These are phyloP conservation scores for Metarhizium anisopliae DNA, from an alignment of 2,329 filamentous ascomycete species.

Conservation along the genomic window DNA sequence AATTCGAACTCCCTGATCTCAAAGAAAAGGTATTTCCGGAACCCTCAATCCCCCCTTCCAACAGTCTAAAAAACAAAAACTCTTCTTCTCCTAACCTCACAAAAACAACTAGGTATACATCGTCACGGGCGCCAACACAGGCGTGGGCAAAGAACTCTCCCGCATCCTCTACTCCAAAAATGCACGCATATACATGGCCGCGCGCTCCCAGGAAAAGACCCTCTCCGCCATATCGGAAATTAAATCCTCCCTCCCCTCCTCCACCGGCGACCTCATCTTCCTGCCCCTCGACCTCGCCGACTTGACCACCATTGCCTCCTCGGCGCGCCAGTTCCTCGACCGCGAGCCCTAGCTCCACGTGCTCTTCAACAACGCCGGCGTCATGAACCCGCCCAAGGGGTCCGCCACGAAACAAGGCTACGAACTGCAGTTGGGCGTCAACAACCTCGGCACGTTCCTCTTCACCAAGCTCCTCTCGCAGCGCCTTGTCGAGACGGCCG, in stretches of 20 bases:
- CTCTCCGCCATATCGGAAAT: conserved; percentile 27
- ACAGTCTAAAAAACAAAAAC: neutral
- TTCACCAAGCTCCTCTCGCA: conserved; percentile 29
- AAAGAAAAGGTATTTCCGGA: conserved; percentile 32
- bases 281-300: conserved; percentile 30
- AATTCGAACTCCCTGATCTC: conserved; percentile 55
- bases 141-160: conserved; percentile 40
- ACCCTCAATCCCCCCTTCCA: neutral
- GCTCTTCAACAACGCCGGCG: conserved; percentile 30
- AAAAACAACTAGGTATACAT: conserved; percentile 32
- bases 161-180: conserved; percentile 41
- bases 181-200: conserved; percentile 42
- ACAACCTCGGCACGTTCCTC: conserved; percentile 30
- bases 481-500: conserved; percentile 21
- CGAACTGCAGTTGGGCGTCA: conserved; percentile 33
- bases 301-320: conserved; percentile 19
- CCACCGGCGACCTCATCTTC: conserved; percentile 26
- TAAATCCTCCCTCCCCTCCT: conserved; percentile 26
- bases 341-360: conserved; percentile 22
- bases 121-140: conserved; percentile 28
- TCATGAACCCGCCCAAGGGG: conserved; percentile 15
- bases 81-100: neutral
- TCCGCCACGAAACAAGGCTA: conserved; percentile 10
- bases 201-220: conserved; percentile 31
- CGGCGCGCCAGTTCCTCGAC: conserved; percentile 14